phyloP scores from a whole-genome alignment of 2,329 filamentous ascomycete genomes.

The Claviceps humidiphila region DNA sequence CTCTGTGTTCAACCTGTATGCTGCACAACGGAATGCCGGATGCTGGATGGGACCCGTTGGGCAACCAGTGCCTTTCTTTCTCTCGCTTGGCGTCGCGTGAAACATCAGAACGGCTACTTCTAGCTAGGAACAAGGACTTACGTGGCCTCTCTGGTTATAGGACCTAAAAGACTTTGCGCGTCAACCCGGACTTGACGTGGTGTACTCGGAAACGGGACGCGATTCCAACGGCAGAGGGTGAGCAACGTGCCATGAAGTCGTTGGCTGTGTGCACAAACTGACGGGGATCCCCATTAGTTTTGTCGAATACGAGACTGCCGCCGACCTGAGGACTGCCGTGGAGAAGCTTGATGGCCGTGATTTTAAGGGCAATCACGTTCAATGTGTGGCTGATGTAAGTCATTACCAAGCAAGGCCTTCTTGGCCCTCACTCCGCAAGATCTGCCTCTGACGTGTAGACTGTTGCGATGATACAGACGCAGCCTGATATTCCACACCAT shows the following conservation, averaged over 20 bases:
- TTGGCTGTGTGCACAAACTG: not conserved
- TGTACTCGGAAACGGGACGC: slow-evolving; percentile 91
- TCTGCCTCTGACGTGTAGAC: not conserved
- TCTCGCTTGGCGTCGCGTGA: slow-evolving; percentile 11
- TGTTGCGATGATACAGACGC: slow-evolving; percentile 42
- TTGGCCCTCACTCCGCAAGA: not conserved
- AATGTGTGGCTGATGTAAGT: slow-evolving; percentile 77
- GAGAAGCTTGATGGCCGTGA: slow-evolving; percentile 89
- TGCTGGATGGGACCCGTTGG: slow-evolving; percentile 23
- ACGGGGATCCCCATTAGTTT: slow-evolving; percentile 44
- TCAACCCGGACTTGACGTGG: slow-evolving; percentile 90
- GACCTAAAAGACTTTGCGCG: slow-evolving; percentile 99
- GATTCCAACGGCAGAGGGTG: slow-evolving; percentile 88
- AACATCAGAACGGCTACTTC: slow-evolving; percentile 19
- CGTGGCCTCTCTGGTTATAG: slow-evolving; percentile 69
- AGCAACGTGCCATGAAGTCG: slow-evolving; percentile 19
- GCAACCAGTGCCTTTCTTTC: slow-evolving; percentile 15
- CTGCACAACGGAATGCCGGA: slow-evolving; percentile 18
- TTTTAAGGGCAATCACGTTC: slow-evolving; percentile 81
- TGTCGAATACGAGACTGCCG: slow-evolving; percentile 91
- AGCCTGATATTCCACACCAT: slow-evolving; percentile 61
- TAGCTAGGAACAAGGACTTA: slow-evolving; percentile 63
- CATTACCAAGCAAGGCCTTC: not conserved
- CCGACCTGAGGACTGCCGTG: slow-evolving; percentile 78
- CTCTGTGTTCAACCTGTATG: slow-evolving; percentile 3